A percentile compares a stretch with the other conserved stretches of the same genome.
Conservation (phyloP, 352 stramenopile genomes). For the Elongisporangium undulatum region DNA sequence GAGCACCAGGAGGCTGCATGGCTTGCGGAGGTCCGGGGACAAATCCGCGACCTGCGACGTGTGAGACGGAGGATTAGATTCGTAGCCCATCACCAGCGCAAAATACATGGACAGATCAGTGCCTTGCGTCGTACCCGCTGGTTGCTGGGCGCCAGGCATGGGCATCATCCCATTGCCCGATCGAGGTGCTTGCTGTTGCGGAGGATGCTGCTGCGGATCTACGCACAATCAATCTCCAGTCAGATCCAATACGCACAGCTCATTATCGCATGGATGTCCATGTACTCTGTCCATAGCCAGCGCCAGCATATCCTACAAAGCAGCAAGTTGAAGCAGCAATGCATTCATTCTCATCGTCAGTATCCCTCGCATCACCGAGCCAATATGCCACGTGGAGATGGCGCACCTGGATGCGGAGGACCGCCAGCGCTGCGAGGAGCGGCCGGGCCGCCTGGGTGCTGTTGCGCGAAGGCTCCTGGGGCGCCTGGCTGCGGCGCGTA, state of each 20-base stretch:
- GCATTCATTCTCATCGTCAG: not conserved
- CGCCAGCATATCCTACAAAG: not conserved
- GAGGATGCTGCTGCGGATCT: not conserved
- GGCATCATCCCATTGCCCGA: not conserved
- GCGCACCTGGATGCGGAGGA: slow-evolving; percentile 7
- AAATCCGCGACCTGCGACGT: slow-evolving; percentile 11
- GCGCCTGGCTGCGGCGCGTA: slow-evolving; percentile 5
- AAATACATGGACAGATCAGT: not conserved
- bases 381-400: slow-evolving; percentile 14
- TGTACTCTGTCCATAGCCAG: not conserved
- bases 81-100: not conserved
- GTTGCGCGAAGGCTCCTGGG: slow-evolving; percentile 6
- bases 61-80: not conserved
- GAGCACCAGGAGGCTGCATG: slow-evolving; percentile 11
- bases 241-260: not conserved
- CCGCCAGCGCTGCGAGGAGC: slow-evolving; percentile 3
- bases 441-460: not conserved
- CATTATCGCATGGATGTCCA: not conserved
- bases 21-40: slow-evolving; percentile 6
- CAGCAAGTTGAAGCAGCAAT: not conserved
- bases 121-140: not conserved
- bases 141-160: not conserved
- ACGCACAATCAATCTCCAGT: not conserved
- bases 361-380: not conserved
- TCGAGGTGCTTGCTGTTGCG: not conserved